These are phyloP conservation scores for Chrysoporthe austroafricana DNA, from an alignment of 2,329 filamentous ascomycete genomes.

Conservation along the genomic window DNA sequence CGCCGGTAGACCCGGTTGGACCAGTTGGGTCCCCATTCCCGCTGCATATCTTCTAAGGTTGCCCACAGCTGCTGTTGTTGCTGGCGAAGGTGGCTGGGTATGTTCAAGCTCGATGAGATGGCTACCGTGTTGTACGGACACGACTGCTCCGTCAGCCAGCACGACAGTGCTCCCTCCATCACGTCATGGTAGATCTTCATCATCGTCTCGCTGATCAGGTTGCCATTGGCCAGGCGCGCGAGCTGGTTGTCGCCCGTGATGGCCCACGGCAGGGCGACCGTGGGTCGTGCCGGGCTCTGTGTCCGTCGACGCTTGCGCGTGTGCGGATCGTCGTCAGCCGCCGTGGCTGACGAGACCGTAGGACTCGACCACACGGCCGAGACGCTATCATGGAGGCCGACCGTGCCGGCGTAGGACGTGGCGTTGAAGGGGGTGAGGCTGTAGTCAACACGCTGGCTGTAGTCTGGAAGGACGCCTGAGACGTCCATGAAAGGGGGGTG, in stretches of 20 bases:
- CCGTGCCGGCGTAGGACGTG: background rate
- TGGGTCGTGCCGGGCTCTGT: conserved; percentile 4
- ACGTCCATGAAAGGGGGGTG: conserved; percentile 9
- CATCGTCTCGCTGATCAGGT: conserved; percentile 47
- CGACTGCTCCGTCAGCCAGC: conserved; percentile 57
- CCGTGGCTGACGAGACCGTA: background rate
- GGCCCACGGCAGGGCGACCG: conserved; percentile 11
- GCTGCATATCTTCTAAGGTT: conserved; percentile 21
- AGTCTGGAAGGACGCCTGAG: conserved; percentile 1
- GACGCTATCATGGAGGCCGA: conserved; percentile 3
- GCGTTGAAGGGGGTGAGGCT: conserved; percentile 15
- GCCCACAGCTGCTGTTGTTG: conserved; percentile 19
- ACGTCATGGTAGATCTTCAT: conserved; percentile 58
- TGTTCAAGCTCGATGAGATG: conserved; percentile 2
- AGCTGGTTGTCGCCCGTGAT: conserved; percentile 29
- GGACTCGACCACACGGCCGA: conserved; percentile 19
- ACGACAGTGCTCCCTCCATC: conserved; percentile 55
- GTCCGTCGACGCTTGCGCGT: conserved; percentile 21
- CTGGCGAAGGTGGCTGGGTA: background rate
- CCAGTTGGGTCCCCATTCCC: conserved; percentile 46
- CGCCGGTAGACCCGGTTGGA: conserved; percentile 54
- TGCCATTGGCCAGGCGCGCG: conserved; percentile 36
- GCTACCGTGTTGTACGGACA: conserved; percentile 49
- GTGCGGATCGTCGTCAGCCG: background rate
- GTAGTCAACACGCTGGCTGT: conserved; percentile 15